Percentiles rank a stretch among this genome's conserved stretches.
These are phyloP conservation scores for Bombardia bombarda DNA, from an alignment of 495 filamentous ascomycete genomes.

Conservation along the genomic window DNA sequence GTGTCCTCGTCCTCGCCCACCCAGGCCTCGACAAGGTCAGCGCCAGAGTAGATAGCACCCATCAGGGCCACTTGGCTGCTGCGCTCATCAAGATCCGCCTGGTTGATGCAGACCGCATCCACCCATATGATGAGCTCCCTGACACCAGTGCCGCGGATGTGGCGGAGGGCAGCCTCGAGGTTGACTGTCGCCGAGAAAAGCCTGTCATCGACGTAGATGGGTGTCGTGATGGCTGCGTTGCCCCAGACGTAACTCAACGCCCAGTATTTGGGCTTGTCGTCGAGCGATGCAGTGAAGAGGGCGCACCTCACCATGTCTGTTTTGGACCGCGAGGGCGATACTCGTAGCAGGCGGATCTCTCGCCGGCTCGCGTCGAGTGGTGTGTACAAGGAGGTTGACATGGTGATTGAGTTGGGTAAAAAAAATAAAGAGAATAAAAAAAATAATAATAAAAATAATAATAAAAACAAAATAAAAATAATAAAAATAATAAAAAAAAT, in stretches of 20 bases:
- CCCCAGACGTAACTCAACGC: constrained; percentile 10
- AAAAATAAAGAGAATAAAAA: too few relatives aligned
- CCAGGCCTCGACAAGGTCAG: not conserved
- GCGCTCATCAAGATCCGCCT: not conserved
- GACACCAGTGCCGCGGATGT: not conserved
- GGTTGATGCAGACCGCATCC: not conserved
- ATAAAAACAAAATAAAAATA: too few relatives aligned
- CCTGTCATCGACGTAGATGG: constrained; percentile 13
- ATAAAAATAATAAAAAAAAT: too few relatives aligned
- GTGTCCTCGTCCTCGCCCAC: constrained; percentile 7
- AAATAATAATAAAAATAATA: too few relatives aligned
- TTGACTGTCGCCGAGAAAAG: not conserved
- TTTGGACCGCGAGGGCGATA: too few relatives aligned
- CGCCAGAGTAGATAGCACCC: not conserved
- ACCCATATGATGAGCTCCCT: not conserved
- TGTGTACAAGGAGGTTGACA: too few relatives aligned
- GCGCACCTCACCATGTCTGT: too few relatives aligned
- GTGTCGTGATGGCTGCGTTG: constrained; percentile 6
- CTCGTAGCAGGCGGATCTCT: too few relatives aligned
- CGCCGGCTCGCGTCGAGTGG: too few relatives aligned
- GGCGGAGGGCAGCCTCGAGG: constrained; percentile 1
- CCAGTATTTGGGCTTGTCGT: constrained; percentile 3
- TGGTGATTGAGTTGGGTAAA: too few relatives aligned
- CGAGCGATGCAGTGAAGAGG: not conserved
- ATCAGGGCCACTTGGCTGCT: not conserved